Percentiles rank a stretch among this genome's conserved stretches.
phyloP scores from a whole-genome alignment of 306 rosid genomes.

The Acacia melanoxylon region DNA sequence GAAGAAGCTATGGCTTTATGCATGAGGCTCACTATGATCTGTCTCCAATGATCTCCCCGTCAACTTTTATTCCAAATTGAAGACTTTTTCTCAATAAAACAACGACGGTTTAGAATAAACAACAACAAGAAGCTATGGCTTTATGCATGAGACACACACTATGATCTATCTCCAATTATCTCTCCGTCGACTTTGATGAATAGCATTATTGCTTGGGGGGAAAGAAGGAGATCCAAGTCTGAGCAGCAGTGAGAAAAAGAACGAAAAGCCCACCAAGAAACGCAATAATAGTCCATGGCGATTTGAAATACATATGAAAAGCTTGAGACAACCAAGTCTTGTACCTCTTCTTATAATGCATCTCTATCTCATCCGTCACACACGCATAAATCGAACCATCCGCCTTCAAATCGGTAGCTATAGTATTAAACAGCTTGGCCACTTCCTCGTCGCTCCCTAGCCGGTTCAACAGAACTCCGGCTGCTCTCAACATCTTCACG shows the following conservation, averaged over 20 bases:
- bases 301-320: slow-evolving; percentile 19
- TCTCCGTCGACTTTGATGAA: no score
- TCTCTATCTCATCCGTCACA: background rate
- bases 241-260: background rate
- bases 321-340: slow-evolving; percentile 26
- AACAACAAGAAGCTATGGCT: no score
- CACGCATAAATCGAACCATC: background rate
- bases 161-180: no score
- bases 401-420: slow-evolving; percentile 17
- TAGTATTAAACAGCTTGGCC: slow-evolving; percentile 12
- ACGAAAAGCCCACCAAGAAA: background rate
- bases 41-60: no score
- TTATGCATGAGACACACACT: no score
- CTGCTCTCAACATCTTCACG: slow-evolving; percentile 16
- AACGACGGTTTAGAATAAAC: no score
- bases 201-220: background rate
- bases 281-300: slow-evolving; percentile 24
- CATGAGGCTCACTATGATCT: no score
- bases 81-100: no score
- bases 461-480: slow-evolving; percentile 3
- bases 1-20: no score
- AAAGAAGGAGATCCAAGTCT: background rate
- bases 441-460: slow-evolving; percentile 39
- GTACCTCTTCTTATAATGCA: background rate
- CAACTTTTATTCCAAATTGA: no score